phyloP scores from a whole-genome alignment of 805 yeast species.

The Candida quercuum region DNA sequence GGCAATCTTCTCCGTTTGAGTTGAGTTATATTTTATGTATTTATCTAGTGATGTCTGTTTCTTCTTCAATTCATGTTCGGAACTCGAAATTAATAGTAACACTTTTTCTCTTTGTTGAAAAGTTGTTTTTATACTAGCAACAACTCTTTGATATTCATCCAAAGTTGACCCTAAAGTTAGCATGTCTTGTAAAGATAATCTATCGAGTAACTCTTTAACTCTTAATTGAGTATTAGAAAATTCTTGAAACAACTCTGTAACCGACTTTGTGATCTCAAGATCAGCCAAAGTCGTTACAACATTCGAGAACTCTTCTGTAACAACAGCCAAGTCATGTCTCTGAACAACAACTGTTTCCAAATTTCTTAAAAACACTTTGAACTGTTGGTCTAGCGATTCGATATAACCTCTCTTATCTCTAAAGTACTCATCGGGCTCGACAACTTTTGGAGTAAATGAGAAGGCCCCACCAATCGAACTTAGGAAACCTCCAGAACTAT shows the following conservation, averaged over 20 bases:
- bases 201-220: slow-evolving; percentile 66
- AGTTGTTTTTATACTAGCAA: slow-evolving; percentile 68
- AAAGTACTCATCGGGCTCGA: slow-evolving; percentile 78
- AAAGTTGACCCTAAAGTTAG: slow-evolving; percentile 80
- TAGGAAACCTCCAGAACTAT: slow-evolving; percentile 50
- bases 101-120: slow-evolving; percentile 69
- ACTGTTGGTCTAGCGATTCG: slow-evolving; percentile 67
- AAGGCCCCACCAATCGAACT: slow-evolving; percentile 63
- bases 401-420: slow-evolving; percentile 61
- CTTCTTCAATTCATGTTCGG: slow-evolving; percentile 45
- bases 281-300: slow-evolving; percentile 58
- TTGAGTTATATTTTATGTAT: slow-evolving; percentile 37
- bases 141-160: slow-evolving; percentile 78
- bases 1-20: slow-evolving; percentile 60
- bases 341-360: slow-evolving; percentile 71
- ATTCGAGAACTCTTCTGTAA: slow-evolving; percentile 62
- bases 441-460: slow-evolving; percentile 59
- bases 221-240: slow-evolving; percentile 70
- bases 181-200: slow-evolving; percentile 80
- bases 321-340: slow-evolving; percentile 63
- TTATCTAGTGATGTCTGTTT: slow-evolving; percentile 43
- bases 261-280: slow-evolving; percentile 65
- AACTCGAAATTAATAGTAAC: slow-evolving; percentile 38
- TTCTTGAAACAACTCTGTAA: slow-evolving; percentile 58
- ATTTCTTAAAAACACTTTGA: slow-evolving; percentile 62